A percentile compares a stretch with the other conserved stretches of the same genome.
Conservation (phyloP, 257 asterid species). For the Buddleja alternifolia region DNA sequence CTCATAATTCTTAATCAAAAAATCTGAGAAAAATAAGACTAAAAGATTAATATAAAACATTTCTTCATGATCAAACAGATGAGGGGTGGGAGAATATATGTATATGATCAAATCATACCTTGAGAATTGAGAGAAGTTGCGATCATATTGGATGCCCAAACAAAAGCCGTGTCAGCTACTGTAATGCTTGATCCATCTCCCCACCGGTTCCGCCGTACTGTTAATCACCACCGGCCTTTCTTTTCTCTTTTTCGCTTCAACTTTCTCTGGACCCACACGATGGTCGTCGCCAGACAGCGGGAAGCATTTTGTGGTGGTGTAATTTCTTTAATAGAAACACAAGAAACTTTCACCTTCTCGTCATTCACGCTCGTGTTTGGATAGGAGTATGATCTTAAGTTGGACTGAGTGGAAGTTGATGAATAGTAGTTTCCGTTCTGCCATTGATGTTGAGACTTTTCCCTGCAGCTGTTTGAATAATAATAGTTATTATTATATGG, state of each 20-base stretch:
- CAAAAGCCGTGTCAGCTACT: slow-evolving; percentile 23
- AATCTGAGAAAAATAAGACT: slow-evolving; percentile 10
- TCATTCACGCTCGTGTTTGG: no score
- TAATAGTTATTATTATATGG: neutral
- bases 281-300: no score
- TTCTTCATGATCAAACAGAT: no score
- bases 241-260: neutral
- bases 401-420: no score
- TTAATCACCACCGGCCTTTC: neutral
- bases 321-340: neutral
- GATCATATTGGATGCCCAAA: slow-evolving; percentile 13
- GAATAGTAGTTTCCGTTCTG: neutral
- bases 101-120: neutral
- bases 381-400: neutral
- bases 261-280: no score
- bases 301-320: no score
- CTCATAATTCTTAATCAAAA: slow-evolving; percentile 27
- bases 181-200: slow-evolving; percentile 25
- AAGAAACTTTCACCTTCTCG: neutral
- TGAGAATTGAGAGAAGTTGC: slow-evolving; percentile 30
- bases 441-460: neutral
- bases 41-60: neutral
- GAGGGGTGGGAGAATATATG: no score
- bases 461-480: neutral
- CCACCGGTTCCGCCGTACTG: neutral